These are phyloP conservation scores for Exidia glandulosa DNA, from an alignment of 768 basidiomycete species.

Conservation along the genomic window DNA sequence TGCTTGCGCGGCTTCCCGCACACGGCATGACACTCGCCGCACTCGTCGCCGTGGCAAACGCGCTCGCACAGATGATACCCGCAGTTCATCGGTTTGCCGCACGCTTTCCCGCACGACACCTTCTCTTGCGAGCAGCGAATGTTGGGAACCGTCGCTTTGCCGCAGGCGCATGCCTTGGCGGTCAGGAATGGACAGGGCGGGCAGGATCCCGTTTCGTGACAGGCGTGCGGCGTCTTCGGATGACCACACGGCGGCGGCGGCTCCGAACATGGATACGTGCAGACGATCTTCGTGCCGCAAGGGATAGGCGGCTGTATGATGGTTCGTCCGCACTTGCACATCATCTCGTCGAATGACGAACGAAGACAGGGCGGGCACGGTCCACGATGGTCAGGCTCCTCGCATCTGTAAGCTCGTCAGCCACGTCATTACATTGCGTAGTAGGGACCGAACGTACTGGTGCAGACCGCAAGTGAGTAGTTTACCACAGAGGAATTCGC, in stretches of 20 bases:
- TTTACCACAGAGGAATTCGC: slow-evolving; percentile 72
- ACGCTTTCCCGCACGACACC: slow-evolving; percentile 74
- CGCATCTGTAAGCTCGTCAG: slow-evolving; percentile 34
- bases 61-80: slow-evolving; percentile 85
- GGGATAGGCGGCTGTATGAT: slow-evolving; percentile 80
- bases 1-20: slow-evolving; percentile 83
- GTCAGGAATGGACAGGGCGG: slow-evolving; percentile 84
- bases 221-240: slow-evolving; percentile 60
- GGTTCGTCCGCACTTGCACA: slow-evolving; percentile 80
- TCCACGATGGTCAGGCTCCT: slow-evolving; percentile 71
- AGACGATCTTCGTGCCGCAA: slow-evolving; percentile 72
- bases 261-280: slow-evolving; percentile 68
- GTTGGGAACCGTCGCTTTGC: slow-evolving; percentile 71
- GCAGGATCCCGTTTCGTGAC: slow-evolving; percentile 65
- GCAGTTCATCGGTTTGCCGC: slow-evolving; percentile 70
- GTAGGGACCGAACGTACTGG: slow-evolving; percentile 9
- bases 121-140: slow-evolving; percentile 78
- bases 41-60: slow-evolving; percentile 71
- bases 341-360: slow-evolving; percentile 86
- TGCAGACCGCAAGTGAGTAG: slow-evolving; percentile 67
- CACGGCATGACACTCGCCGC: slow-evolving; percentile 60
- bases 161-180: slow-evolving; percentile 75
- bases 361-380: slow-evolving; percentile 73
- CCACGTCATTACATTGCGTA: background rate
- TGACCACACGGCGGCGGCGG: slow-evolving; percentile 75